A percentile compares a stretch with the other conserved stretches of the same genome.
These are phyloP conservation scores for Microglena sp. DNA, from an alignment of 139 green algal species.

Conservation along the genomic window DNA sequence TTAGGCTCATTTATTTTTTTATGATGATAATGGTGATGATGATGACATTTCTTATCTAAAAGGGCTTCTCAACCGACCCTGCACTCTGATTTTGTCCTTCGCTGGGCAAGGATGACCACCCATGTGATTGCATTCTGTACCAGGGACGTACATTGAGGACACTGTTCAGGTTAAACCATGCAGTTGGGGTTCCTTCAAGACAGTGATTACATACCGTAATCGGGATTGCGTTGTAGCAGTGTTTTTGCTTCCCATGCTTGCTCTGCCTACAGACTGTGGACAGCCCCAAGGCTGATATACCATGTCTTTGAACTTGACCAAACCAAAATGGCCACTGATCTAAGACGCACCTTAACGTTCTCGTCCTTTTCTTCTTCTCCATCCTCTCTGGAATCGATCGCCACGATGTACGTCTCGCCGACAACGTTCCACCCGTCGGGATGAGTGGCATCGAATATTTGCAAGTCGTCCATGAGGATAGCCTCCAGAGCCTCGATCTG, in stretches of 20 bases:
- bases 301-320: too few relatives aligned
- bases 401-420: slow-evolving; percentile 24
- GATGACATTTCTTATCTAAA: background rate
- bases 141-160: background rate
- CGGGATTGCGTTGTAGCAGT: background rate
- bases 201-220: background rate
- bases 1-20: background rate
- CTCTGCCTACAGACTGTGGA: too few relatives aligned
- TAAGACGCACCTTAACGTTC: background rate
- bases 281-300: too few relatives aligned
- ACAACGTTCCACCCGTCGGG: slow-evolving; percentile 27
- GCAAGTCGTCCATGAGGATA: slow-evolving; percentile 47
- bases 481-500: slow-evolving; percentile 52
- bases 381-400: slow-evolving; percentile 21
- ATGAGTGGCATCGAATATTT: slow-evolving; percentile 32
- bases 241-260: too few relatives aligned
- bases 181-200: background rate
- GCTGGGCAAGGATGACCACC: background rate
- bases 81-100: background rate
- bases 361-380: slow-evolving; percentile 15
- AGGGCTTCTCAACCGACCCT: background rate
- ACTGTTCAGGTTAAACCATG: too few relatives aligned
- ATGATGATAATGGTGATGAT: background rate
- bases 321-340: slow-evolving; percentile 4
- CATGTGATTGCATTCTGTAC: background rate